Conservation (phyloP, 768 basidiomycete genomes). For the Collybia sordida region DNA sequence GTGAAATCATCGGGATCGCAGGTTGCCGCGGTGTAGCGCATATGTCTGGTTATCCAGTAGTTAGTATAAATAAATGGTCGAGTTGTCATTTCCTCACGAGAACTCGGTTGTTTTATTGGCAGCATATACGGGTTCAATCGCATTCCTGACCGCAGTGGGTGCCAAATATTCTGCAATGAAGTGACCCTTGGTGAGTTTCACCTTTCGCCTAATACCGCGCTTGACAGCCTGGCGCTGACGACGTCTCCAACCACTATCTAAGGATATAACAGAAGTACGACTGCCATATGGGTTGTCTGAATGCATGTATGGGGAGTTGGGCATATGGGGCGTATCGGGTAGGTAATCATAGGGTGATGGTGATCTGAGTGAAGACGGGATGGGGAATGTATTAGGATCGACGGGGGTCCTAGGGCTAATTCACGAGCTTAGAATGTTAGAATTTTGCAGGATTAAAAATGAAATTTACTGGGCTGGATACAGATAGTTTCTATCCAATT, state of each 20-base stretch:
- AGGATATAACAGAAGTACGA: slow-evolving; percentile 52
- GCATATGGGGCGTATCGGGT: slow-evolving; percentile 18
- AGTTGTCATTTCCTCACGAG: slow-evolving; percentile 53
- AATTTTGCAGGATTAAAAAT: no score
- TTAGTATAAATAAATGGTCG: background rate
- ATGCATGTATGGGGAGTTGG: slow-evolving; percentile 18
- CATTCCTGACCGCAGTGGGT: slow-evolving; percentile 79
- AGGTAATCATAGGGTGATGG: slow-evolving; percentile 15
- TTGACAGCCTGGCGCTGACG: slow-evolving; percentile 91
- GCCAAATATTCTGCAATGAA: slow-evolving; percentile 90
- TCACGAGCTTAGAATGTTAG: background rate
- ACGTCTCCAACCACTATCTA: slow-evolving; percentile 61
- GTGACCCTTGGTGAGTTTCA: slow-evolving; percentile 91
- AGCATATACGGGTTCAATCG: slow-evolving; percentile 76
- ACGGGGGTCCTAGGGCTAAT: background rate
- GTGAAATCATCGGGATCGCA: slow-evolving; percentile 89
- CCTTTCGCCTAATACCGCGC: slow-evolving; percentile 83
- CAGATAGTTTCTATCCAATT: background rate
- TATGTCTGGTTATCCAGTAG: slow-evolving; percentile 52
- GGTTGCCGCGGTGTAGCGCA: slow-evolving; percentile 92
- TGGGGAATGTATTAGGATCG: slow-evolving; percentile 11
- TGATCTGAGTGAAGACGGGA: slow-evolving; percentile 14
- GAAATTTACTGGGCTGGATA: background rate
- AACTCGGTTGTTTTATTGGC: slow-evolving; percentile 82
- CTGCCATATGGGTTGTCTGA: slow-evolving; percentile 25